These are phyloP conservation scores for Moringa oleifera DNA, from an alignment of 345 rosid genomes.

Conservation along the genomic window DNA sequence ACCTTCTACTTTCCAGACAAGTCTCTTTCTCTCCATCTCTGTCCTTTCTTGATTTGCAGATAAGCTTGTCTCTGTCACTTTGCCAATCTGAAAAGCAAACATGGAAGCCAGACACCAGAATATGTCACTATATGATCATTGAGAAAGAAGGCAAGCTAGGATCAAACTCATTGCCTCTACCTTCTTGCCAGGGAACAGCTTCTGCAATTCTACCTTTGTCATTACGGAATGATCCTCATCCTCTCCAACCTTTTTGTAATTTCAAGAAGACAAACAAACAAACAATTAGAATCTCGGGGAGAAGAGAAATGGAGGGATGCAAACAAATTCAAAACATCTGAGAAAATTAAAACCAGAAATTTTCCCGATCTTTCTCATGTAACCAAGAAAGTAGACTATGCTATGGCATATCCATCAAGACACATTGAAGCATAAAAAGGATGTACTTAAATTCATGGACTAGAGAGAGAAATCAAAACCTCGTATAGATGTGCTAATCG, in stretches of 20 bases:
- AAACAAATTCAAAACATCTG: not conserved
- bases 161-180: constrained; percentile 24
- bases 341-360: not conserved
- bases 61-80: constrained; percentile 66
- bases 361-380: not conserved
- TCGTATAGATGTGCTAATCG: constrained; percentile 87
- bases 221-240: constrained; percentile 67
- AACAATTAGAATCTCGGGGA: not conserved
- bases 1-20: constrained; percentile 69
- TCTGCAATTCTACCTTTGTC: constrained; percentile 69
- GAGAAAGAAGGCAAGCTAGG: not conserved
- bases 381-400: not conserved
- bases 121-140: not conserved
- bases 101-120: not conserved
- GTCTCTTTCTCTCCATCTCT: constrained; percentile 76
- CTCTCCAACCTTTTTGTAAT: constrained; percentile 51
- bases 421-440: no score
- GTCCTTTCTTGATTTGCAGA: constrained; percentile 81
- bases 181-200: constrained; percentile 67
- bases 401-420: not conserved
- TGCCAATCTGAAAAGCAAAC: constrained; percentile 37
- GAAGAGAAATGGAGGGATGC: not conserved
- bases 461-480: constrained; percentile 35
- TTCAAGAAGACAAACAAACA: constrained; percentile 1
- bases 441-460: not conserved